Conservation (phyloP, 495 filamentous ascomycete genomes). For the Tuber microsphaerosporum region DNA sequence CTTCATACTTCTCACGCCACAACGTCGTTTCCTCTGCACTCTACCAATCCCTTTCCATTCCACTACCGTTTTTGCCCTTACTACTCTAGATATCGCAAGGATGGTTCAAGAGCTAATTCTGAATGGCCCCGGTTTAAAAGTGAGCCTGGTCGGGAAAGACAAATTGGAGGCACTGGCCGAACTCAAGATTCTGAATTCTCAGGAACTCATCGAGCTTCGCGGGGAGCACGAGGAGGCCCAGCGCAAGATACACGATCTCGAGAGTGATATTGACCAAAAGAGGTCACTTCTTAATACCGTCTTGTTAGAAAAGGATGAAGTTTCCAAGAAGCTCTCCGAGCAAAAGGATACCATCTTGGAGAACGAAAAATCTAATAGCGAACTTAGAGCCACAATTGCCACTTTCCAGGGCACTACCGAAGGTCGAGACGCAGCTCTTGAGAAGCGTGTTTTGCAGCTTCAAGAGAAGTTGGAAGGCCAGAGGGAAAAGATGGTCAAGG, state of each 20-base stretch:
- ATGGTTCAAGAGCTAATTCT: conserved; percentile 2
- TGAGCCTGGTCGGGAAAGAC: conserved; percentile 47
- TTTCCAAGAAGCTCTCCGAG: conserved; percentile 38
- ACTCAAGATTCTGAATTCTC: conserved; percentile 47
- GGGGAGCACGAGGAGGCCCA: conserved; percentile 44
- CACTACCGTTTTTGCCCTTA: background rate
- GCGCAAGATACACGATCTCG: conserved; percentile 40
- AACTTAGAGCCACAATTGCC: conserved; percentile 41
- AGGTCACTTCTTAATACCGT: conserved; percentile 44
- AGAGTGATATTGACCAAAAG: conserved; percentile 44
- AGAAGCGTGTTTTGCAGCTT: conserved; percentile 36
- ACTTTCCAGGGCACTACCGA: conserved; percentile 40
- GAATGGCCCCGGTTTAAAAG: conserved; percentile 20
- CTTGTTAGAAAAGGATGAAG: conserved; percentile 43
- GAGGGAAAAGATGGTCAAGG: conserved; percentile 41
- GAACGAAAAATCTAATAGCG: conserved; percentile 39
- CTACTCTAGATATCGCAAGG: background rate
- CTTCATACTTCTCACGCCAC: background rate
- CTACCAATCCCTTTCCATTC: background rate
- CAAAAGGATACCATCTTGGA: conserved; percentile 42
- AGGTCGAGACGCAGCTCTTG: conserved; percentile 41
- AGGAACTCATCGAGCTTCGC: conserved; percentile 48
- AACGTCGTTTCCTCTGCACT: background rate
- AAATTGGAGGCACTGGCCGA: conserved; percentile 49
- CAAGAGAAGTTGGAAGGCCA: conserved; percentile 41